Base-by-base conservation (phyloP, 2,329 filamentous ascomycete genomes). In the Lasiodiplodia gonubiensis region DNA sequence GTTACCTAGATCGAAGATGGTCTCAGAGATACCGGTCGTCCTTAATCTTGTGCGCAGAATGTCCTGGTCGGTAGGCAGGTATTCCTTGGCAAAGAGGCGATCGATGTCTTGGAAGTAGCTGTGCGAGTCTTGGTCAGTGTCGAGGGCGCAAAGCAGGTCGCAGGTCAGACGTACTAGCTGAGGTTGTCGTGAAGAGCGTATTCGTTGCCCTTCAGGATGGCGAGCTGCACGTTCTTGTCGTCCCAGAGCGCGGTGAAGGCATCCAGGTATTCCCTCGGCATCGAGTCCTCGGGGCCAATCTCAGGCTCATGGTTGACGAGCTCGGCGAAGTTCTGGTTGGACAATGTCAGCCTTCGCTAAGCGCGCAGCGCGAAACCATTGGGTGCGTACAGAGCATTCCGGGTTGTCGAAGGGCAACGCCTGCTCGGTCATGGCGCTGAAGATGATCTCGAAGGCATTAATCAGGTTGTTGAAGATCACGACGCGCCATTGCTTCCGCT, bases 101-200 rank as follows among this genome's bases (percentile, higher is more conserved):
- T 90, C 87, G 65, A 90, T 80, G 73, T 90, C 88, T 71, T 82
- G 77, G 77, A 96, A 94, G 81, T 97, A 97, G 82, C 94, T 97
- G 73, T 21, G 63, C 33, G 27, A 68, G n/a, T n/a, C 46, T 33
- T 64, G 70, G 72, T 77, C 65, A 76, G 74, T 51, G 39, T 53
- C 46, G 53, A 37, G 12, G 18, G 63, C 18, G 25, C 18, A 27
- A 57, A 39, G 37, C 8, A 25, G 51, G 37, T 21, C 21, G 46
- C 27, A 16, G 23, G 23, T 8, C 27, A 21, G 67, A 83, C 92
- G 75, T 83, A 97, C 93, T 97, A 99, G 81, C 89, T 89, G 72
- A 98, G 82, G 76, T 98, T 98, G 82, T 98, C 95, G 78, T 98
- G 94, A 60, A 98, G 86, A 21, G 95, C 94, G 80, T 94, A 98